phyloP scores from a whole-genome alignment of 2,329 filamentous ascomycete genomes.

The Elsinoe batatas region DNA sequence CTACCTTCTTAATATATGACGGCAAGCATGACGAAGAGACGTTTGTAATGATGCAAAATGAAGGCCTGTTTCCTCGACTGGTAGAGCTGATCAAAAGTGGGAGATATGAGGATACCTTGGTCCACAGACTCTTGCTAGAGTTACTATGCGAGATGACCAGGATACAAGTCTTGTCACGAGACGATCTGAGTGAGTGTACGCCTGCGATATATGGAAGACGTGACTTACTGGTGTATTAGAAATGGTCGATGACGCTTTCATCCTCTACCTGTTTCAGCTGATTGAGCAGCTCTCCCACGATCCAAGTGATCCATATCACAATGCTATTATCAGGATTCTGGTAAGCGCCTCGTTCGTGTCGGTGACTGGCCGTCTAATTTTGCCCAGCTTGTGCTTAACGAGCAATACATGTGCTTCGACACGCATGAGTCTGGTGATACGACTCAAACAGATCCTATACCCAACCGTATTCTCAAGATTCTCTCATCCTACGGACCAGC shows the following conservation, averaged over 20 bases:
- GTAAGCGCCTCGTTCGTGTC: slow-evolving; percentile 41
- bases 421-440: slow-evolving; percentile 36
- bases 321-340: slow-evolving; percentile 84
- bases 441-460: slow-evolving; percentile 41
- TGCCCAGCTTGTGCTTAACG: slow-evolving; percentile 77
- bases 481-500: slow-evolving; percentile 68
- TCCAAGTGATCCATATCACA: slow-evolving; percentile 86
- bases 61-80: slow-evolving; percentile 73
- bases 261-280: slow-evolving; percentile 72
- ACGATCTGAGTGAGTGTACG: slow-evolving; percentile 56
- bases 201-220: background rate
- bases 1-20: slow-evolving; percentile 77
- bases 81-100: slow-evolving; percentile 67
- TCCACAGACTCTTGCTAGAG: slow-evolving; percentile 76
- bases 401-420: slow-evolving; percentile 83
- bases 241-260: slow-evolving; percentile 63
- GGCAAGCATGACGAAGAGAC: slow-evolving; percentile 66
- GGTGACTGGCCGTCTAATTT: background rate
- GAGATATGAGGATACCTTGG: slow-evolving; percentile 52
- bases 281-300: slow-evolving; percentile 85
- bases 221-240: slow-evolving; percentile 27
- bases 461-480: slow-evolving; percentile 88
- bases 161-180: slow-evolving; percentile 67
- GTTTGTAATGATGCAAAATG: slow-evolving; percentile 79
- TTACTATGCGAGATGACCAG: slow-evolving; percentile 94